A percentile compares a stretch with the other conserved stretches of the same genome.
These are phyloP conservation scores for Wickerhamomyces sp. DNA, from an alignment of 1,139 yeast genomes.

Conservation along the genomic window DNA sequence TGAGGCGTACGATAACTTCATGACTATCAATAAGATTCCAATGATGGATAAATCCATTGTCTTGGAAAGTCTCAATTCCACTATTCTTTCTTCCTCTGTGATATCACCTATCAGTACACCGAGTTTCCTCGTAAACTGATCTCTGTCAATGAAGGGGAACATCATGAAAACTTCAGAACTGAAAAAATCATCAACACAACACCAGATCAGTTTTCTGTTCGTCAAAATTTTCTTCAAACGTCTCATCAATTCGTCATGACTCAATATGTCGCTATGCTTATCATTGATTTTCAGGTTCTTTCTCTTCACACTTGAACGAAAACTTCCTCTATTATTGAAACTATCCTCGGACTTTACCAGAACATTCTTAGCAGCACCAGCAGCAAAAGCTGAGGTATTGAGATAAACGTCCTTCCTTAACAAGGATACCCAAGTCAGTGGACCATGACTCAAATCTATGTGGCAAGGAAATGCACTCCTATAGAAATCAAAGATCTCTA, in stretches of 20 bases:
- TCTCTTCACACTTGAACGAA: too few species aligned
- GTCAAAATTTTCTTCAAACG: not conserved
- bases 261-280: too few species aligned
- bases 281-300: too few species aligned
- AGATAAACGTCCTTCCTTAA: not conserved
- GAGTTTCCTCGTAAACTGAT: not conserved
- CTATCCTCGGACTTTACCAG: too few species aligned
- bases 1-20: slow-evolving; percentile 19
- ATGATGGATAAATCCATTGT: slow-evolving; percentile 14
- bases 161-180: not conserved
- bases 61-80: slow-evolving; percentile 10
- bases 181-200: not conserved
- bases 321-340: too few species aligned
- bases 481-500: not conserved
- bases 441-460: not conserved
- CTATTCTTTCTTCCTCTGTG: not conserved
- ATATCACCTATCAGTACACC: too few species aligned
- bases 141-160: not conserved
- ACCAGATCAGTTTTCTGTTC: not conserved
- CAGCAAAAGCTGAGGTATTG: not conserved
- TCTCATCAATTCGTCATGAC: too few species aligned
- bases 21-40: slow-evolving; percentile 17
- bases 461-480: not conserved
- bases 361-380: too few species aligned
- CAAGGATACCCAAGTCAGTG: not conserved